Evolutionary conservation across 2,329 filamentous ascomycete genomes (phyloP).

Genomic region (Fusarium devonianum): DNA sequence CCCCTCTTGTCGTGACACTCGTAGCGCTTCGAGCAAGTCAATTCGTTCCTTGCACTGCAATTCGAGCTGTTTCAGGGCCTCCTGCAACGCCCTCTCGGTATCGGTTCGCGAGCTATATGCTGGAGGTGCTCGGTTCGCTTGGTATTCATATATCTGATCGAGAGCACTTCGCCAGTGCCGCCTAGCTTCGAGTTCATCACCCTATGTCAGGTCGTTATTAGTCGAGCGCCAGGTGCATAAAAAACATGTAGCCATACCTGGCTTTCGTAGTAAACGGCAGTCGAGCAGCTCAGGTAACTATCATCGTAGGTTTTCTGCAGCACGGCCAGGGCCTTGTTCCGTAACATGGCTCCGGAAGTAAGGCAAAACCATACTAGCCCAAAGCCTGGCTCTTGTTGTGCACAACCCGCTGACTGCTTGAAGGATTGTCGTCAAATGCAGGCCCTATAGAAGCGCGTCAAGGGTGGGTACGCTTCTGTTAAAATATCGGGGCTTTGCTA

Average conservation of each 20-base stretch:
- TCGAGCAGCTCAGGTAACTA: slow-evolving; percentile 92
- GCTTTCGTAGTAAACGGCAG: slow-evolving; percentile 93
- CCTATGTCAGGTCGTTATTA: slow-evolving; percentile 59
- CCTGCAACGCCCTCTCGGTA: slow-evolving; percentile 82
- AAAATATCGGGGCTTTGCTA: slow-evolving; percentile 2
- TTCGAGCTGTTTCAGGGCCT: slow-evolving; percentile 83
- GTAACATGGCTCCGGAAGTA: slow-evolving; percentile 56
- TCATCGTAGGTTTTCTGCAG: slow-evolving; percentile 99
- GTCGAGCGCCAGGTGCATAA: slow-evolving; percentile 2
- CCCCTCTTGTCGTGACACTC: slow-evolving; percentile 63
- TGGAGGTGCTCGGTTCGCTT: slow-evolving; percentile 75
- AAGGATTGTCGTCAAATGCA: slow-evolving; percentile 7
- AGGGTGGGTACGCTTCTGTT: slow-evolving; percentile 12
- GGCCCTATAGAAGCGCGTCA: slow-evolving; percentile 2
- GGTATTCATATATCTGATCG: slow-evolving; percentile 86
- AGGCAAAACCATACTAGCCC: slow-evolving; percentile 42
- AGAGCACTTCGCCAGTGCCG: slow-evolving; percentile 89
- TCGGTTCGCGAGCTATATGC: slow-evolving; percentile 76
- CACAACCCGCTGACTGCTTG: slow-evolving; percentile 26
- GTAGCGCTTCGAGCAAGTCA: slow-evolving; percentile 83
- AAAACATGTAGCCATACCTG: slow-evolving; percentile 65
- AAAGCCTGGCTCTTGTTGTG: slow-evolving; percentile 28
- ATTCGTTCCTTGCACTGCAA: slow-evolving; percentile 93
- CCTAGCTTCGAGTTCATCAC: slow-evolving; percentile 89
- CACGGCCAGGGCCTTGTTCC: slow-evolving; percentile 66